A percentile compares a stretch with the other conserved stretches of the same genome.
These are phyloP conservation scores for Psilocybe cubensis DNA, from an alignment of 768 basidiomycete species.

Conservation along the genomic window DNA sequence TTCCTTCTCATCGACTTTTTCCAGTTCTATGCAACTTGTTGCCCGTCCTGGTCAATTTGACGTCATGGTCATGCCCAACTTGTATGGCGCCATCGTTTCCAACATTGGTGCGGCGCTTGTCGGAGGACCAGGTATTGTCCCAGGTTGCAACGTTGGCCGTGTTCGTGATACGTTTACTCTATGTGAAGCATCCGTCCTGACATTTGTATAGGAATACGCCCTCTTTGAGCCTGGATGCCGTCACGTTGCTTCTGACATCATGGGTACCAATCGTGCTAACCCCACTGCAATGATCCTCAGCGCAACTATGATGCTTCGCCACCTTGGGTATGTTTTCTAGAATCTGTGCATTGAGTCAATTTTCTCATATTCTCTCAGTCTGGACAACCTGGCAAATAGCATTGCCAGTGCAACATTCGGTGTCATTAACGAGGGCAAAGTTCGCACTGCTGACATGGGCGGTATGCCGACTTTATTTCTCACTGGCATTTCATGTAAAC, in stretches of 20 bases:
- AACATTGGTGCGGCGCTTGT: constrained; percentile 99
- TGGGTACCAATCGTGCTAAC: constrained; percentile 95
- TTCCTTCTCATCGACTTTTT: constrained; percentile 13
- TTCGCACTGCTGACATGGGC: constrained; percentile 94
- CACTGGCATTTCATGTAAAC: constrained; percentile 8
- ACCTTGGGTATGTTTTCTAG: constrained; percentile 69
- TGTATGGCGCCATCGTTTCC: constrained; percentile 96
- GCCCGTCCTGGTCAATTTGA: constrained; percentile 96
- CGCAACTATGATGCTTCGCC: constrained; percentile 96
- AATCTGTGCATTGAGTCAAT: constrained; percentile 2
- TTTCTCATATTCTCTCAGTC: constrained; percentile 43
- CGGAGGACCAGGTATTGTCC: constrained; percentile 97
- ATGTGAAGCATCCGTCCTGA: constrained; percentile 8
- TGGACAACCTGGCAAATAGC: constrained; percentile 90
- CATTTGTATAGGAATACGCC: constrained; percentile 77
- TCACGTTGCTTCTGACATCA: constrained; percentile 93
- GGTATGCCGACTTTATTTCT: constrained; percentile 53
- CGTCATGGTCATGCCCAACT: constrained; percentile 99
- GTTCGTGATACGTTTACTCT: constrained; percentile 40
- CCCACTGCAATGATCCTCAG: constrained; percentile 97
- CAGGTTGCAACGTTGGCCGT: constrained; percentile 96
- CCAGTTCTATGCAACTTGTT: constrained; percentile 99
- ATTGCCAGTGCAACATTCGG: constrained; percentile 93
- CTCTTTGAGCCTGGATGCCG: constrained; percentile 99
- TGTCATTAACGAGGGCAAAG: constrained; percentile 86